Evolutionary conservation across 495 filamentous ascomycete species (phyloP).

Genomic region (Daldinia bambusicola): DNA sequence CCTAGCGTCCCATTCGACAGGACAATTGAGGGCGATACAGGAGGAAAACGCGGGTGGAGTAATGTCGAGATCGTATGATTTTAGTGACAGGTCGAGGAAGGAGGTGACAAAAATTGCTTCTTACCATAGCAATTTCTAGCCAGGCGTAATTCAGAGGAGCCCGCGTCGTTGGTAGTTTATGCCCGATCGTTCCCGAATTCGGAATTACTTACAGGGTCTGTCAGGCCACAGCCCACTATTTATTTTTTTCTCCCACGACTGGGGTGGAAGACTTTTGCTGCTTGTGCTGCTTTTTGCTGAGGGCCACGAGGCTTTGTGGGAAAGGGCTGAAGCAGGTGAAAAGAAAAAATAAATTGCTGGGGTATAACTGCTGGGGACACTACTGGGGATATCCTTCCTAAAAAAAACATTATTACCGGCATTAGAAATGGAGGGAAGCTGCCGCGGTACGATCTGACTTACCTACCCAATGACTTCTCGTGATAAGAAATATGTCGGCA

Average conservation of each 20-base stretch:
- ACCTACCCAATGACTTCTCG: background rate
- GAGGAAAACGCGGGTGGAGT: slow-evolving; percentile 35
- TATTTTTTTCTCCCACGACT: slow-evolving; percentile 31
- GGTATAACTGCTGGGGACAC: background rate
- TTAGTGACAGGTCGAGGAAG: slow-evolving; percentile 28
- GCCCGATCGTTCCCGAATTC: slow-evolving; percentile 43
- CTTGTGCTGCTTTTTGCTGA: background rate
- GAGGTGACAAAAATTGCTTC: slow-evolving; percentile 18
- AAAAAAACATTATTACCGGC: too few species aligned
- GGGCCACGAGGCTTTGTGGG: slow-evolving; percentile 31
- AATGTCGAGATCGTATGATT: slow-evolving; percentile 46
- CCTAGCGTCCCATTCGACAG: slow-evolving; percentile 35
- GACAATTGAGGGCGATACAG: slow-evolving; percentile 2
- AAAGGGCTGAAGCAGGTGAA: slow-evolving; percentile 30
- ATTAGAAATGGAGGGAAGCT: slow-evolving; percentile 11
- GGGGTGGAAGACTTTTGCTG: slow-evolving; percentile 4
- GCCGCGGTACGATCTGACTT: slow-evolving; percentile 9
- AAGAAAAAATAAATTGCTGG: slow-evolving; percentile 1
- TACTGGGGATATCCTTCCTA: slow-evolving; percentile 29
- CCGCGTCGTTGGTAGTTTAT: slow-evolving; percentile 33
- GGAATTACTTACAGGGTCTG: slow-evolving; percentile 40
- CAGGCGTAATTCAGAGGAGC: slow-evolving; percentile 28
- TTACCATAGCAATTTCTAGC: background rate
- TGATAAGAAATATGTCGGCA: background rate
- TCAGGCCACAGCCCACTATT: slow-evolving; percentile 46